Evolutionary conservation across 2,329 filamentous ascomycete genomes (phyloP).

Genomic region (Apiospora kogelbergensis): DNA sequence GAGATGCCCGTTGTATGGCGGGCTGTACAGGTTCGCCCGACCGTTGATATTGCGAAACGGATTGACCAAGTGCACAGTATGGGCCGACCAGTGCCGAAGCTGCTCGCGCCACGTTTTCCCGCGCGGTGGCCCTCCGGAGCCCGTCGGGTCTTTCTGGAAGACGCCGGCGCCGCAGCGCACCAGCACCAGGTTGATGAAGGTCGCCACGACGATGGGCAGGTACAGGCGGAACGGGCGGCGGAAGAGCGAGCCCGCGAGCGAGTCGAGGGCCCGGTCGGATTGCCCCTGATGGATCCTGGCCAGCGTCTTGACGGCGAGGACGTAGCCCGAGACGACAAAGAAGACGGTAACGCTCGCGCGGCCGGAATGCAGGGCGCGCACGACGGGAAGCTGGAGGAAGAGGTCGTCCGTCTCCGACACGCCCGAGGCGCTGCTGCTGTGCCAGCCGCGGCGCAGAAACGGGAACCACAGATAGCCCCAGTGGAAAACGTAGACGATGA

Average conservation of each 20-base stretch:
- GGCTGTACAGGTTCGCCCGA: slow-evolving; percentile 52
- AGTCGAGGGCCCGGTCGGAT: slow-evolving; percentile 33
- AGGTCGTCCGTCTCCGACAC: slow-evolving; percentile 42
- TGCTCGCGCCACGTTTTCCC: slow-evolving; percentile 51
- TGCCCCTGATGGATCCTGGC: slow-evolving; percentile 40
- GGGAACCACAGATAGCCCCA: slow-evolving; percentile 52
- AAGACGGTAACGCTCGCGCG: slow-evolving; percentile 60
- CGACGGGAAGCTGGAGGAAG: slow-evolving; percentile 51
- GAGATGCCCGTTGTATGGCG: slow-evolving; percentile 56
- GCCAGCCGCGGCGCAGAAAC: slow-evolving; percentile 43
- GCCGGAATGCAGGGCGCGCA: slow-evolving; percentile 54
- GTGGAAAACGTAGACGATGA: slow-evolving; percentile 58
- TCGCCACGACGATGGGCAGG: slow-evolving; percentile 50
- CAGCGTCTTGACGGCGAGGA: slow-evolving; percentile 54
- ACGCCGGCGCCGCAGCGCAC: slow-evolving; percentile 47
- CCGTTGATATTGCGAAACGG: slow-evolving; percentile 49
- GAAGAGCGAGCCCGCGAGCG: slow-evolving; percentile 48
- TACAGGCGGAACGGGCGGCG: slow-evolving; percentile 53
- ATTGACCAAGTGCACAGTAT: slow-evolving; percentile 41
- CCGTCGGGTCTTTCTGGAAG: slow-evolving; percentile 48
- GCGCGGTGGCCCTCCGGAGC: slow-evolving; percentile 41
- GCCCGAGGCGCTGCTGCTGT: slow-evolving; percentile 30
- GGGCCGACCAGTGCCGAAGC: slow-evolving; percentile 36
- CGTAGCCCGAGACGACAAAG: slow-evolving; percentile 64
- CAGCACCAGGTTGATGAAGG: slow-evolving; percentile 45